phyloP scores from a whole-genome alignment of 129 eudicot species.

The Kitagawia praeruptora region DNA sequence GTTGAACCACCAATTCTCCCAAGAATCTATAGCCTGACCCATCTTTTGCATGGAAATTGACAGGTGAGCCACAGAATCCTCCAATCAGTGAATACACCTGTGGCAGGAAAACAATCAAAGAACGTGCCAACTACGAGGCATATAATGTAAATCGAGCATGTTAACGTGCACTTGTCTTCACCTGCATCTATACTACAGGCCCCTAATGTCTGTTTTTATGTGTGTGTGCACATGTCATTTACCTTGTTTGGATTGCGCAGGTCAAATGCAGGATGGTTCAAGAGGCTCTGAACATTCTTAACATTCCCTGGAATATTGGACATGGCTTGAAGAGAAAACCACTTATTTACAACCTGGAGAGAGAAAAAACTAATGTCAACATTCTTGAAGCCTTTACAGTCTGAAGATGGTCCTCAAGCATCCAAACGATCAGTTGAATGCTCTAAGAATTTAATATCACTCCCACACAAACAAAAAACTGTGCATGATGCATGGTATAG shows the following conservation, averaged over 20 bases:
- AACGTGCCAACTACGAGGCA: background rate
- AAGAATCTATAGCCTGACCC: conserved; percentile 92
- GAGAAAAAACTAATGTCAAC: background rate
- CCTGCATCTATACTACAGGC: background rate
- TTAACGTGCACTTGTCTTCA: background rate
- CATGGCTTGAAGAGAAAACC: conserved; percentile 91
- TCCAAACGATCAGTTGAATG: background rate
- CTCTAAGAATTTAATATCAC: background rate
- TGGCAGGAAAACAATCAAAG: background rate
- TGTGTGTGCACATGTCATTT: background rate
- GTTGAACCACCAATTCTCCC: conserved; percentile 79
- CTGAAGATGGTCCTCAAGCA: background rate
- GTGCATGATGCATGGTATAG: background rate
- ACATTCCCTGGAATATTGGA: conserved; percentile 93
- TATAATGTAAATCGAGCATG: background rate
- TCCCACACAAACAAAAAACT: background rate
- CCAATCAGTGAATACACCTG: conserved; percentile 83
- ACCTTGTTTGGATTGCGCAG: conserved; percentile 92
- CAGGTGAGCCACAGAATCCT: conserved; percentile 88
- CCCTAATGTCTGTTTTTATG: background rate
- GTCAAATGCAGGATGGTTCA: conserved; percentile 81
- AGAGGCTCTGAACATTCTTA: conserved; percentile 70
- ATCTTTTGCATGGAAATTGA: conserved; percentile 83
- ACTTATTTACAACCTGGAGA: conserved; percentile 70
- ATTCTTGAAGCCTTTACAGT: background rate